Evolutionary conservation across 2,329 filamentous ascomycete genomes (phyloP).

Genomic region (Aspergillus sp.): DNA sequence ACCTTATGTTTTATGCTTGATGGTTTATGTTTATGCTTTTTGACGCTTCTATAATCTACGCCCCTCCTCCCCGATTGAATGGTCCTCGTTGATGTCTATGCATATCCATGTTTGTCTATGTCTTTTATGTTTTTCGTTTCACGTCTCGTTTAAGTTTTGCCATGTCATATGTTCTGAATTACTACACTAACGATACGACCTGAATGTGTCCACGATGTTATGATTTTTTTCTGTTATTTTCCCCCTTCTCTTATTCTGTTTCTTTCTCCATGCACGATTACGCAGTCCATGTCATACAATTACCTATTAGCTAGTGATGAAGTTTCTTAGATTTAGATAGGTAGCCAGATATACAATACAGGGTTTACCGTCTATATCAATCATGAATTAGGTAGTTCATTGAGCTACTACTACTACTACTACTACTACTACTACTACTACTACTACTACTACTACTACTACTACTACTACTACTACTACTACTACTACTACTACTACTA

Average conservation of each 20-base stretch:
- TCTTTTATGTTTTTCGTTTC: conserved; percentile 5
- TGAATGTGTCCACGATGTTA: conserved; percentile 12
- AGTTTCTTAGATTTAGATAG: not conserved
- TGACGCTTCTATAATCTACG: too few relatives aligned
- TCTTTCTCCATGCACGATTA: not conserved
- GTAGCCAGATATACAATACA: not conserved
- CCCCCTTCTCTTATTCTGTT: not conserved
- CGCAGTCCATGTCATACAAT: not conserved
- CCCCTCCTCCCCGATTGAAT: too few relatives aligned
- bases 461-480: too few relatives aligned
- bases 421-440: too few relatives aligned
- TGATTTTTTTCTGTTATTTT: not conserved
- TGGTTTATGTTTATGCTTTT: too few relatives aligned
- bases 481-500: too few relatives aligned
- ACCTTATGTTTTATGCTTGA: not conserved
- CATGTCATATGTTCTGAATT: conserved; percentile 6
- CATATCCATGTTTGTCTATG: too few relatives aligned
- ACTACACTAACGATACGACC: conserved; percentile 2
- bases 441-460: too few relatives aligned
- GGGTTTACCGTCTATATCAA: not conserved
- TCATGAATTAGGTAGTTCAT: not conserved
- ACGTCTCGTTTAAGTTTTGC: not conserved
- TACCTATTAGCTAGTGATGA: not conserved
- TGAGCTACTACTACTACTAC: not conserved
- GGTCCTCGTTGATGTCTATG: too few relatives aligned